Conservation (phyloP, 2,329 filamentous ascomycete genomes). For the Amauroascus verrucosus region DNA sequence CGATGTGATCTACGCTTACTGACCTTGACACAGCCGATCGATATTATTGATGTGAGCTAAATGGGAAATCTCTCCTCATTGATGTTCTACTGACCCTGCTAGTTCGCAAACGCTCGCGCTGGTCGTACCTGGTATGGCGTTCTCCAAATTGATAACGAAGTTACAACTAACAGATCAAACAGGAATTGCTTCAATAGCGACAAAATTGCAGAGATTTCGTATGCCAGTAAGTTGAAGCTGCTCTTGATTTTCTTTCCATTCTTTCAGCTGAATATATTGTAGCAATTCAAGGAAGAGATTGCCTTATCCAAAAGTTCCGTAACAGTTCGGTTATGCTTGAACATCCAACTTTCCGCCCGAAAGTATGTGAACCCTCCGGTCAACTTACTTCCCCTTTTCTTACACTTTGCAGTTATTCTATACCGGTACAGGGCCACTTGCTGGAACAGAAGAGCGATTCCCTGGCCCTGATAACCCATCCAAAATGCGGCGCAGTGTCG, state of each 20-base stretch:
- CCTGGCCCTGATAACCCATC: constrained; percentile 71
- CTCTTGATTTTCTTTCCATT: background rate
- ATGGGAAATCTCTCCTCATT: background rate
- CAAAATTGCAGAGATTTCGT: constrained; percentile 83
- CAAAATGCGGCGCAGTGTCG: constrained; percentile 77
- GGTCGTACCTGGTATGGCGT: constrained; percentile 56
- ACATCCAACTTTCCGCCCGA: constrained; percentile 68
- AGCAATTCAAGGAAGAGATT: constrained; percentile 89
- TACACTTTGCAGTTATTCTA: constrained; percentile 48
- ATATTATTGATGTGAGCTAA: constrained; percentile 57
- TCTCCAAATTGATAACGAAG: background rate
- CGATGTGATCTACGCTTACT: constrained; percentile 22
- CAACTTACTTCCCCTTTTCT: constrained; percentile 25
- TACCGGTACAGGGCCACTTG: constrained; percentile 41
- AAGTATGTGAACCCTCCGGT: constrained; percentile 43
- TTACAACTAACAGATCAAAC: constrained; percentile 13
- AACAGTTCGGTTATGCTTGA: constrained; percentile 96
- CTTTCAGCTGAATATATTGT: constrained; percentile 22
- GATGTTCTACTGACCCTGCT: constrained; percentile 22
- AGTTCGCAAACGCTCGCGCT: constrained; percentile 62
- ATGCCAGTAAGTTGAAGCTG: constrained; percentile 62
- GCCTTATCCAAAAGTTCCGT: constrained; percentile 85
- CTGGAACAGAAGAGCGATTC: constrained; percentile 65
- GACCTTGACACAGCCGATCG: constrained; percentile 48
- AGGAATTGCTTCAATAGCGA: constrained; percentile 75